phyloP scores from a whole-genome alignment of 2,329 filamentous ascomycete species.

The Dactylellina cionopaga region DNA sequence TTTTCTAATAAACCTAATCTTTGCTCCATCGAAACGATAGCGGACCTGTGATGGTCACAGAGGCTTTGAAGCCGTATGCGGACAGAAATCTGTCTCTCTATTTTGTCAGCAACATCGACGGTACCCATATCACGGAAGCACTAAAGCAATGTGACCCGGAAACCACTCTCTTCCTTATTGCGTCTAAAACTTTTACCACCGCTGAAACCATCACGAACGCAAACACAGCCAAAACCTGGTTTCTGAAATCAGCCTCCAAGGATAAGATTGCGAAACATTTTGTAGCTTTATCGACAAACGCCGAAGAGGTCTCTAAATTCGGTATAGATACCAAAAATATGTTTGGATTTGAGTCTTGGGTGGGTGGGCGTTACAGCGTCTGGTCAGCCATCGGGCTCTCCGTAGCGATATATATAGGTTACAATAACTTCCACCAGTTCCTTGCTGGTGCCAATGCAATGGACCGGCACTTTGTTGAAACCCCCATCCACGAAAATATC shows the following conservation, averaged over 20 bases:
- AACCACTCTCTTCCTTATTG: constrained; percentile 97
- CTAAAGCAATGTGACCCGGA: constrained; percentile 89
- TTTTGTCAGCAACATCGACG: constrained; percentile 99
- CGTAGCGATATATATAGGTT: constrained; percentile 93
- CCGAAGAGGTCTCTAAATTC: constrained; percentile 94
- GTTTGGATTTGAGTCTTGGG: constrained; percentile 99
- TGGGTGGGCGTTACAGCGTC: constrained; percentile 96
- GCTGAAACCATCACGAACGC: constrained; percentile 97
- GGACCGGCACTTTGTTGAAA: constrained; percentile 96
- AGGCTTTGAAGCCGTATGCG: constrained; percentile 94
- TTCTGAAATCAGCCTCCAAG: constrained; percentile 82
- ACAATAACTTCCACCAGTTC: constrained; percentile 97
- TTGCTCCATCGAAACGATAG: constrained; percentile 64
- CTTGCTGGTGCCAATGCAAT: constrained; percentile 92
- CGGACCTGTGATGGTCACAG: constrained; percentile 98
- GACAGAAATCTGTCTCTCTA: constrained; percentile 86
- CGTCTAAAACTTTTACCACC: constrained; percentile 99
- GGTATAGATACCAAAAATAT: constrained; percentile 99
- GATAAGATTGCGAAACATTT: constrained; percentile 94
- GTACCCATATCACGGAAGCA: constrained; percentile 95
- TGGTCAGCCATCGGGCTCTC: constrained; percentile 98
- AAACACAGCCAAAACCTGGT: constrained; percentile 96
- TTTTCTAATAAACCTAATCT: not conserved
- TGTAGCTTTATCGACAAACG: constrained; percentile 96
- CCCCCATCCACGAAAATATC: constrained; percentile 93